These are phyloP conservation scores for Escallonia rubra DNA, from an alignment of 129 eudicot species.

Conservation along the genomic window DNA sequence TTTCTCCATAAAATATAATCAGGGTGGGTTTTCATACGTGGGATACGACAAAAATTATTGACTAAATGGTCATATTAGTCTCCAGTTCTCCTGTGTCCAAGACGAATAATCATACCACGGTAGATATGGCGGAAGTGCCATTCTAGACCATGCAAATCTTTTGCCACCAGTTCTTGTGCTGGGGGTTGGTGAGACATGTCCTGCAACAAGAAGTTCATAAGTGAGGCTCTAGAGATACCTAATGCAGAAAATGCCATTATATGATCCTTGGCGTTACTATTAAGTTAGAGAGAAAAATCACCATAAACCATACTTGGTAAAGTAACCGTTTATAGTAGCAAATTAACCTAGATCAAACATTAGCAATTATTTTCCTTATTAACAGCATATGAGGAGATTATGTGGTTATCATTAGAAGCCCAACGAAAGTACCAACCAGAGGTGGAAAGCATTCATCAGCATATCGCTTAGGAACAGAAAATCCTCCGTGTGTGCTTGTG, in stretches of 20 bases:
- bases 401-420: neutral
- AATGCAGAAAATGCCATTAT: too few species aligned
- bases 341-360: neutral
- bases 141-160: constrained; percentile 21
- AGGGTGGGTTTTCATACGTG: too few species aligned
- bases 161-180: constrained; percentile 22
- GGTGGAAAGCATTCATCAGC: constrained; percentile 31
- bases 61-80: too few species aligned
- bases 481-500: constrained; percentile 36
- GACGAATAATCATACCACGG: constrained; percentile 18
- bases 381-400: neutral
- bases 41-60: too few species aligned
- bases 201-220: constrained; percentile 10
- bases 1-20: too few species aligned
- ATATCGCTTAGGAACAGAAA: constrained; percentile 16
- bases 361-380: neutral
- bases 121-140: constrained; percentile 29
- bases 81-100: constrained; percentile 1
- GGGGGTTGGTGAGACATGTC: constrained; percentile 15
- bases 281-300: neutral
- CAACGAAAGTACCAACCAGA: constrained; percentile 11
- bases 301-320: neutral
- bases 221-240: neutral
- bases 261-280: too few species aligned
- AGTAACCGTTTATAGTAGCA: too few species aligned